Percentiles rank a stretch among this genome's conserved stretches.
phyloP scores from a whole-genome alignment of 495 filamentous ascomycete species.

The Cladorrhinum samala region DNA sequence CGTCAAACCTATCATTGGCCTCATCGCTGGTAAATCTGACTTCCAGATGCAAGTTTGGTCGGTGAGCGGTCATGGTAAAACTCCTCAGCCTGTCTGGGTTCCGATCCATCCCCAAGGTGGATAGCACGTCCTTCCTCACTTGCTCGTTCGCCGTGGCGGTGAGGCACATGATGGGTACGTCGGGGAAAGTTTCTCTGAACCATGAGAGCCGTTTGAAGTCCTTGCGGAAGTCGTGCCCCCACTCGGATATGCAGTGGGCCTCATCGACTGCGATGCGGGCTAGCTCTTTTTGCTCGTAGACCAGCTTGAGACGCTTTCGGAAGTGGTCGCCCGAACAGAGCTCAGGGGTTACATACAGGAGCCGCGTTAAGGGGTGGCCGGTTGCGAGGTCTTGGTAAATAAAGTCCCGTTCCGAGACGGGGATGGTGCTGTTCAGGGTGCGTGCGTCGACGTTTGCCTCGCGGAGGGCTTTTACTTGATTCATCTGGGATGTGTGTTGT shows the following conservation, averaged over 20 bases:
- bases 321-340: slow-evolving; percentile 74
- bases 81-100: slow-evolving; percentile 50
- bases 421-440: slow-evolving; percentile 79
- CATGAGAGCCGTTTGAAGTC: slow-evolving; percentile 83
- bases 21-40: slow-evolving; percentile 78
- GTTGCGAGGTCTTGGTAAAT: slow-evolving; percentile 77
- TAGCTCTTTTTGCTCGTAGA: slow-evolving; percentile 78
- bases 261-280: slow-evolving; percentile 86
- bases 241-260: slow-evolving; percentile 96
- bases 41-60: slow-evolving; percentile 88
- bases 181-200: slow-evolving; percentile 74
- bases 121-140: slow-evolving; percentile 74
- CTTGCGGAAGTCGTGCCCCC: slow-evolving; percentile 96
- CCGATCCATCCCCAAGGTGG: slow-evolving; percentile 59
- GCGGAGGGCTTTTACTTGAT: slow-evolving; percentile 79
- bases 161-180: slow-evolving; percentile 82
- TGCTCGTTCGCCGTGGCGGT: slow-evolving; percentile 82
- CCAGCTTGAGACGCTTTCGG: slow-evolving; percentile 61
- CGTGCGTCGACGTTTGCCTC: slow-evolving; percentile 70
- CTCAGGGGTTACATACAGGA: slow-evolving; percentile 93
- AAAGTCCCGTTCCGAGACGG: slow-evolving; percentile 52
- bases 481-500: slow-evolving; percentile 69
- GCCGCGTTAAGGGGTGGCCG: slow-evolving; percentile 74
- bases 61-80: slow-evolving; percentile 73
- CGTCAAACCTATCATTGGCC: slow-evolving; percentile 59